Percentiles rank a stretch among this genome's conserved stretches.
These are phyloP conservation scores for Isatis tinctoria DNA, from an alignment of 345 rosid species.

Conservation along the genomic window DNA sequence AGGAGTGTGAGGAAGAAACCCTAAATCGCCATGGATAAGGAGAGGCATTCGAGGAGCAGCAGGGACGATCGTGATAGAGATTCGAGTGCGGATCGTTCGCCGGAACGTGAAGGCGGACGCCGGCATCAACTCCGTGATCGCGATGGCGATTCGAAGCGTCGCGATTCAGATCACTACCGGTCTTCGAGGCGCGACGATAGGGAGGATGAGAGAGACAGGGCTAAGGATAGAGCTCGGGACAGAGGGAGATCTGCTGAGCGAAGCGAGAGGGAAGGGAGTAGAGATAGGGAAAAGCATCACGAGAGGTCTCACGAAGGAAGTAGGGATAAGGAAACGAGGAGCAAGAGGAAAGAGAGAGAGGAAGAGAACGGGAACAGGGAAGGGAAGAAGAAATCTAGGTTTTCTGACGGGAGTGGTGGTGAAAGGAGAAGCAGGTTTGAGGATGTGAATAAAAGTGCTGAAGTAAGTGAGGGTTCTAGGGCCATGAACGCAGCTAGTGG, in stretches of 20 bases:
- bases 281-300: conserved; percentile 31
- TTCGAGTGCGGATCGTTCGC: conserved; percentile 43
- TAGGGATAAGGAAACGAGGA: conserved; percentile 29
- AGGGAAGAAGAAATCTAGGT: conserved; percentile 46
- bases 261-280: conserved; percentile 30
- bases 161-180: conserved; percentile 48
- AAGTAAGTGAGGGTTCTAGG: conserved; percentile 23
- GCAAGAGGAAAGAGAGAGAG: conserved; percentile 39
- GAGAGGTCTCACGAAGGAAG: conserved; percentile 26
- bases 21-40: conserved; percentile 54
- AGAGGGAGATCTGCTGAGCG: conserved; percentile 34
- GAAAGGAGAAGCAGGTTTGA: conserved; percentile 54
- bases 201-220: conserved; percentile 38
- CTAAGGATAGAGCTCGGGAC: conserved; percentile 29
- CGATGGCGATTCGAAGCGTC: conserved; percentile 44
- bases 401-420: conserved; percentile 37
- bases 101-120: conserved; percentile 27
- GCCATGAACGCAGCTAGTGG: conserved; percentile 35
- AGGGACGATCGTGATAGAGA: conserved; percentile 50
- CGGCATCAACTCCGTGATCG: conserved; percentile 29
- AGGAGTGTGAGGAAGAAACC: conserved; percentile 13
- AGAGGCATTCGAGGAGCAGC: conserved; percentile 45
- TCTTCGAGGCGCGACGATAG: conserved; percentile 49
- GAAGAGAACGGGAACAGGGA: conserved; percentile 30
- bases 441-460: conserved; percentile 31